Percentiles rank a stretch among this genome's conserved stretches.
Evolutionary conservation across 2,329 filamentous ascomycete genomes (phyloP).

Genomic region (Magnaporthiopsis incrustans): DNA sequence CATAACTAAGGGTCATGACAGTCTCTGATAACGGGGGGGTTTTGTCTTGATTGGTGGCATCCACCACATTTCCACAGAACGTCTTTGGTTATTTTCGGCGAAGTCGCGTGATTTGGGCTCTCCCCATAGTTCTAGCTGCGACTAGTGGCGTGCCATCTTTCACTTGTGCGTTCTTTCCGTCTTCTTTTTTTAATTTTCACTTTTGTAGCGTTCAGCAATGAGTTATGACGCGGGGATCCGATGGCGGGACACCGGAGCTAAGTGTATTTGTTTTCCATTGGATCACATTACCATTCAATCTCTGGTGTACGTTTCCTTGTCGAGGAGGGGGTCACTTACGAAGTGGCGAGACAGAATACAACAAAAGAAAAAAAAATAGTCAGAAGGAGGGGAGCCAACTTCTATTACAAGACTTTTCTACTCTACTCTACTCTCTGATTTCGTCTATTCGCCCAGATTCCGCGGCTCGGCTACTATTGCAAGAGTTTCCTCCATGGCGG

Average conservation of each 20-base stretch:
- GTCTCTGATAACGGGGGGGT: background rate
- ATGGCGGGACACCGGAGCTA: background rate
- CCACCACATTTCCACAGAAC: background rate
- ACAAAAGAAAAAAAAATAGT: background rate
- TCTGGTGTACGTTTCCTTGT: background rate
- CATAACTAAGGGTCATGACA: conserved; percentile 13
- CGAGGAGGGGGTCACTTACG: no score
- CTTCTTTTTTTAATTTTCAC: background rate
- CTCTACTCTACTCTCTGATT: background rate
- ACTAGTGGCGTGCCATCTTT: background rate
- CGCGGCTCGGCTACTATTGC: no score
- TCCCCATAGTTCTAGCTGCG: background rate
- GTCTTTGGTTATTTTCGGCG: background rate
- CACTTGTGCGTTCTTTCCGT: background rate
- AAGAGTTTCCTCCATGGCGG: no score
- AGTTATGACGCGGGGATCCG: background rate
- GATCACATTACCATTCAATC: background rate
- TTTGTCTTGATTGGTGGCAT: background rate
- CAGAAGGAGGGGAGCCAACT: background rate
- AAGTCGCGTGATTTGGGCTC: no score
- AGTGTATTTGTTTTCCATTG: background rate
- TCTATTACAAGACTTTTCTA: background rate
- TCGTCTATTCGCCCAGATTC: background rate
- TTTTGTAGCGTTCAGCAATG: background rate
- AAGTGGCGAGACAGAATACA: background rate